Evolutionary conservation across 768 basidiomycete genomes (phyloP), one percentile per base, ranked within the genome.

Genomic region (Hortiboletus campestris): DNA sequence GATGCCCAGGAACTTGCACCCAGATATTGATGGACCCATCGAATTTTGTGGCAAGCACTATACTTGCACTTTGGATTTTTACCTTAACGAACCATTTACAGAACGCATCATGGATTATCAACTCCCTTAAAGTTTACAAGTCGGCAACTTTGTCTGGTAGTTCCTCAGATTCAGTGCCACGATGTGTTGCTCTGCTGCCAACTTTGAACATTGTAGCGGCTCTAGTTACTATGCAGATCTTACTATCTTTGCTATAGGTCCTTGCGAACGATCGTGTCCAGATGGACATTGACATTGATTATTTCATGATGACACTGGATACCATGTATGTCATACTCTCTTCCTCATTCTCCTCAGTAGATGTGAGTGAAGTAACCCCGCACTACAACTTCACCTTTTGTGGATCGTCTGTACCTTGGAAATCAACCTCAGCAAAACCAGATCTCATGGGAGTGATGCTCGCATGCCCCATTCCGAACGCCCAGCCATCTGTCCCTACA

Each of bases 101-200:
- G 89, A 90, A 90, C 67, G 88, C 89, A 0, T 80, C 85, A 0
- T 91, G 90, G 89, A 83, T 78, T 58, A 91, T 92, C 63, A 91
- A 91, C 65, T 83, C 76, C 6, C 75, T 92, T 41, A 88, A 89
- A 66, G 86, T 91, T 20, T 92, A 89, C 70, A 77, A 77, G 56
- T 83, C 84, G 64, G 80, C 82, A 63, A 66, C 67, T 10, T 63
- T 88, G 39, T 67, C 71, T 11, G 77, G 74, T 12, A 62, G 62
- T 29, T 66, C 78, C 25, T 71, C 72, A 20, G 60, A 48, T 39
- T 64, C 59, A 22, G 46, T 45, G 3, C 17, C 19, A 49, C 47
- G 44, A 36, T 32, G 17, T 19, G 20, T 55, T 53, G 17, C 57
- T 52, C 34, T 56, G 10, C 22, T 52, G 8, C 19, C 49, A 45